Evolutionary conservation across 1,139 yeast species (phyloP).

Genomic region (Saccharomyces pastorianus): DNA sequence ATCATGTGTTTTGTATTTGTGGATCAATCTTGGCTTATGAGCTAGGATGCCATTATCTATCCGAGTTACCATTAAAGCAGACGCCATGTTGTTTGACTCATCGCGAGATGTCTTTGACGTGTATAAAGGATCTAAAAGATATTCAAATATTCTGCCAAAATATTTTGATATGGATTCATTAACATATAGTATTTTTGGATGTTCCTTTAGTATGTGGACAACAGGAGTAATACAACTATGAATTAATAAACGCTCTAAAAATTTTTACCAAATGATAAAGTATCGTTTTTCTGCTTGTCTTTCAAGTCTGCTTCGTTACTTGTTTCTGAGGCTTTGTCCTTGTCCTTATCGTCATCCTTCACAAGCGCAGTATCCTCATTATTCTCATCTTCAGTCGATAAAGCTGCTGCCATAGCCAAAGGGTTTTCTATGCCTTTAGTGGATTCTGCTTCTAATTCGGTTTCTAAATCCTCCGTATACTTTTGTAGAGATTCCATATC

Average conservation of each 20-base stretch:
- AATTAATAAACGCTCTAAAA: slow-evolving; percentile 48
- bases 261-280: slow-evolving; percentile 21
- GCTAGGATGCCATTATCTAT: slow-evolving; percentile 21
- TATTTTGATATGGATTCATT: slow-evolving; percentile 46
- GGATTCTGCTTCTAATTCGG: slow-evolving; percentile 52
- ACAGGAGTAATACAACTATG: slow-evolving; percentile 63
- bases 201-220: slow-evolving; percentile 48
- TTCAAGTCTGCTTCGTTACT: slow-evolving; percentile 3
- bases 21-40: slow-evolving; percentile 21
- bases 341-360: slow-evolving; percentile 9
- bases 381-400: slow-evolving; percentile 58
- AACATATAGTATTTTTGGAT: slow-evolving; percentile 55
- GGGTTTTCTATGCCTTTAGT: slow-evolving; percentile 67
- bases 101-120: slow-evolving; percentile 5
- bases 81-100: neutral
- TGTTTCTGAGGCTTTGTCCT: slow-evolving; percentile 1
- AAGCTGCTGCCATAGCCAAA: slow-evolving; percentile 79
- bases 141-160: slow-evolving; percentile 43
- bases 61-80: slow-evolving; percentile 7
- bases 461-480: slow-evolving; percentile 42
- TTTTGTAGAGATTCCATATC: slow-evolving; percentile 29
- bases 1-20: slow-evolving; percentile 31
- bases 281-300: slow-evolving; percentile 2
- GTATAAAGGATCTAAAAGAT: slow-evolving; percentile 46
- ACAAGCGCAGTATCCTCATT: slow-evolving; percentile 15